These are phyloP conservation scores for Colletotrichum salicis DNA, from an alignment of 2,329 filamentous ascomycete genomes.

Conservation along the genomic window DNA sequence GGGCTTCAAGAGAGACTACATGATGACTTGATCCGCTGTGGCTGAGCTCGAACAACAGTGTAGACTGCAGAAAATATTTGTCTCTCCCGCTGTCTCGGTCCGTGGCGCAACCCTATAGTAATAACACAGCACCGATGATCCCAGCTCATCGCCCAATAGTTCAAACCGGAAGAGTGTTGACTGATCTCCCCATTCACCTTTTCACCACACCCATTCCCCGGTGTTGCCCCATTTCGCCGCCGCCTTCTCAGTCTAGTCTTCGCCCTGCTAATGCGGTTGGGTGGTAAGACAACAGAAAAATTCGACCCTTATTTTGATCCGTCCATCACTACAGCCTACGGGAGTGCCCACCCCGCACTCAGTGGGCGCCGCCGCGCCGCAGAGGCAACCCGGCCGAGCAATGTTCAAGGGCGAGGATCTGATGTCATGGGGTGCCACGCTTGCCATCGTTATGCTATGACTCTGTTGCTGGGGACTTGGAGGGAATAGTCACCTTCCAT, in stretches of 20 bases:
- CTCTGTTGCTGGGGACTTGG: not conserved
- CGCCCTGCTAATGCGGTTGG: not conserved
- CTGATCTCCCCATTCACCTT: not conserved
- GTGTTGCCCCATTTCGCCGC: not conserved
- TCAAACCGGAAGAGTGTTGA: not conserved
- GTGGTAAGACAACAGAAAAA: not conserved
- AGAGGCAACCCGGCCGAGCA: not conserved
- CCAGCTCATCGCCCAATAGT: not conserved
- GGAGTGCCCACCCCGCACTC: not conserved
- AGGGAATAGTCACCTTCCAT: not conserved
- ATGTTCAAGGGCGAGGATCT: not conserved
- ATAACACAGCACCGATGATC: slow-evolving; percentile 8
- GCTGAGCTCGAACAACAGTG: too few relatives aligned
- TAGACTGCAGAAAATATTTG: not conserved
- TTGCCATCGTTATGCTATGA: slow-evolving; percentile 4
- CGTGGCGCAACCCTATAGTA: not conserved
- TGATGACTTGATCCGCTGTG: not conserved
- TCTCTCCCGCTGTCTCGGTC: not conserved
- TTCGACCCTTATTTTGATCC: not conserved
- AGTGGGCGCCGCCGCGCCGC: not conserved
- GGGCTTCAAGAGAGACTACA: not conserved
- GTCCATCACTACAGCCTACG: not conserved
- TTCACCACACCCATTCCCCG: not conserved
- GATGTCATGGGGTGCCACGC: slow-evolving; percentile 9
- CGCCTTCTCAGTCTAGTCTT: not conserved